Conservation (phyloP, 2,329 filamentous ascomycete species). For the Zymoseptoria pseudotritici region DNA sequence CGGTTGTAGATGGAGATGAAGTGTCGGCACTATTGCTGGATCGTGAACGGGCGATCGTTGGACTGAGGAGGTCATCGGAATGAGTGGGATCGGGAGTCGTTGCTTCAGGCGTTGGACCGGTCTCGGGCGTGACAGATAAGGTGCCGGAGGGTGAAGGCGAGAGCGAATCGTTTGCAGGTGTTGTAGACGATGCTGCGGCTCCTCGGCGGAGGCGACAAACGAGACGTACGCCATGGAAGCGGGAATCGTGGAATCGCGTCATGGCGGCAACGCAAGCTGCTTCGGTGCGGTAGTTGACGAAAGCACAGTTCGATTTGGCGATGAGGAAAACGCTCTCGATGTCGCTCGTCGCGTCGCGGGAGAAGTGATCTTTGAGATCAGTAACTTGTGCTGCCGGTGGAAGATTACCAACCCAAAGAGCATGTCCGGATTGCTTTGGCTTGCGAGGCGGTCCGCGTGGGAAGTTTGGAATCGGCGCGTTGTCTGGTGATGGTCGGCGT, state of each 20-base stretch:
- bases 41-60: constrained; percentile 18
- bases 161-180: constrained; percentile 7
- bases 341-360: constrained; percentile 62
- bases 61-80: constrained; percentile 8
- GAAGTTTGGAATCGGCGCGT: constrained; percentile 26
- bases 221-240: constrained; percentile 75
- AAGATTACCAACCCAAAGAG: constrained; percentile 92
- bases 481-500: constrained; percentile 16
- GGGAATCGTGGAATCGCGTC: constrained; percentile 79
- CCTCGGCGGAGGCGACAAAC: constrained; percentile 70
- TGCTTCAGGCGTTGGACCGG: background rate
- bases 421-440: constrained; percentile 68
- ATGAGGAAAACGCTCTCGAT: constrained; percentile 90
- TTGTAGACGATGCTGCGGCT: constrained; percentile 13
- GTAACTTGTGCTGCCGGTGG: constrained; percentile 75
- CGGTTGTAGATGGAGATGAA: constrained; percentile 3
- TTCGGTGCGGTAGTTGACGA: constrained; percentile 89
- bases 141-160: background rate
- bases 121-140: background rate
- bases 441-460: constrained; percentile 60
- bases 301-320: constrained; percentile 94
- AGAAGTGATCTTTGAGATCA: constrained; percentile 85
- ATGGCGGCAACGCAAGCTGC: constrained; percentile 67
- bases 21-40: constrained; percentile 5
- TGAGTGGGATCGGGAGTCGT: background rate